These are phyloP conservation scores for Zalaria obscura DNA, from an alignment of 2,329 filamentous ascomycete species.

Conservation along the genomic window DNA sequence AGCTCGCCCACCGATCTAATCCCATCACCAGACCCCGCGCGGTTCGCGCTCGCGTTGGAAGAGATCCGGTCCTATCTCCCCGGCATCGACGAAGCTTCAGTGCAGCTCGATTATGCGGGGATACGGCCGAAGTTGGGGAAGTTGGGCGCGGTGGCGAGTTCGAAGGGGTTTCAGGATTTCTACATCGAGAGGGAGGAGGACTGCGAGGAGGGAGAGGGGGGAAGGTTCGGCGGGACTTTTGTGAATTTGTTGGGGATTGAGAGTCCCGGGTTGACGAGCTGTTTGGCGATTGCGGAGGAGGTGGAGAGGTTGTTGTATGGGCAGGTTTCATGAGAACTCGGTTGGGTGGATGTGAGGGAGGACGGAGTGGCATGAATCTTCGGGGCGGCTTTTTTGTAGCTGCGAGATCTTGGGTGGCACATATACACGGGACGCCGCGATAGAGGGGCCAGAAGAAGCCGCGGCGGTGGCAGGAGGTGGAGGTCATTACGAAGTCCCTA, in stretches of 20 bases:
- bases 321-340: slow-evolving; percentile 1
- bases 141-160: slow-evolving; percentile 43
- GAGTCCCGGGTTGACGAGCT: slow-evolving; percentile 80
- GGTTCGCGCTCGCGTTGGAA: slow-evolving; percentile 51
- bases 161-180: slow-evolving; percentile 69
- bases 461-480: too few relatives aligned
- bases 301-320: slow-evolving; percentile 45
- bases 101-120: slow-evolving; percentile 77
- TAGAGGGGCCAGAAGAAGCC: too few relatives aligned
- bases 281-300: slow-evolving; percentile 69
- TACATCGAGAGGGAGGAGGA: slow-evolving; percentile 64
- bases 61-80: slow-evolving; percentile 75
- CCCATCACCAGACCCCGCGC: slow-evolving; percentile 42
- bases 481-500: too few relatives aligned
- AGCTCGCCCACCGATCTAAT: slow-evolving; percentile 52
- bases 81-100: slow-evolving; percentile 46
- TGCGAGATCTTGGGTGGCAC: too few relatives aligned
- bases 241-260: slow-evolving; percentile 87
- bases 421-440: too few relatives aligned
- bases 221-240: slow-evolving; percentile 31
- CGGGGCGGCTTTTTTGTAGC: too few relatives aligned
- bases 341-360: too few relatives aligned
- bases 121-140: slow-evolving; percentile 72
- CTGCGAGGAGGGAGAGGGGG: slow-evolving; percentile 38
- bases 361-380: too few relatives aligned